A percentile compares a stretch with the other conserved stretches of the same genome.
phyloP scores from a whole-genome alignment of 768 basidiomycete species.

The Kondoa malvinella region DNA sequence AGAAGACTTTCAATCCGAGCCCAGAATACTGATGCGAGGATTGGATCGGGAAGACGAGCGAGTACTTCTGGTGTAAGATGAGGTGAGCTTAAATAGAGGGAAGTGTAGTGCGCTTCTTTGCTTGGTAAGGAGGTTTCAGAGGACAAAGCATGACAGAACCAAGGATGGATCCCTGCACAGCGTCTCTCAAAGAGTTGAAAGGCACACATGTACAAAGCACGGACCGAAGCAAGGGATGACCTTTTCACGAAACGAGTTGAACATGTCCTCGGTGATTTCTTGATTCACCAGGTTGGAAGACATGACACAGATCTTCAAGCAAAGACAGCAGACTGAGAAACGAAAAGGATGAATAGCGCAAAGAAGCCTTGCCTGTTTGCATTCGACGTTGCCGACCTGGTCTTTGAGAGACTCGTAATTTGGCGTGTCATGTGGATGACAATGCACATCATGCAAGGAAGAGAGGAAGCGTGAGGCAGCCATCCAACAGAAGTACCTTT shows the following conservation, averaged over 20 bases:
- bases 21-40: constrained; percentile 34
- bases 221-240: constrained; percentile 77
- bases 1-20: constrained; percentile 46
- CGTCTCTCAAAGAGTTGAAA: neutral
- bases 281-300: constrained; percentile 22
- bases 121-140: constrained; percentile 30
- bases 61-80: constrained; percentile 39
- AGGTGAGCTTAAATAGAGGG: constrained; percentile 40
- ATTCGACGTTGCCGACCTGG: neutral
- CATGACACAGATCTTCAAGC: constrained; percentile 39
- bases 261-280: constrained; percentile 13
- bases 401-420: neutral
- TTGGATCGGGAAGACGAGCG: constrained; percentile 53
- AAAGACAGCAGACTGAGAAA: neutral
- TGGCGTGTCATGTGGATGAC: neutral
- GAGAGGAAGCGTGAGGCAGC: neutral
- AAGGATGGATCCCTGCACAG: constrained; percentile 67
- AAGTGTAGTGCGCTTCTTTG: constrained; percentile 59
- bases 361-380: neutral
- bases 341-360: neutral
- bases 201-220: constrained; percentile 27
- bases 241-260: constrained; percentile 17
- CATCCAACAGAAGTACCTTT: neutral
- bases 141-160: constrained; percentile 71
- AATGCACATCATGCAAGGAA: neutral